These are phyloP conservation scores for Glebionis coronaria DNA, from an alignment of 129 eudicot species.

Conservation along the genomic window DNA sequence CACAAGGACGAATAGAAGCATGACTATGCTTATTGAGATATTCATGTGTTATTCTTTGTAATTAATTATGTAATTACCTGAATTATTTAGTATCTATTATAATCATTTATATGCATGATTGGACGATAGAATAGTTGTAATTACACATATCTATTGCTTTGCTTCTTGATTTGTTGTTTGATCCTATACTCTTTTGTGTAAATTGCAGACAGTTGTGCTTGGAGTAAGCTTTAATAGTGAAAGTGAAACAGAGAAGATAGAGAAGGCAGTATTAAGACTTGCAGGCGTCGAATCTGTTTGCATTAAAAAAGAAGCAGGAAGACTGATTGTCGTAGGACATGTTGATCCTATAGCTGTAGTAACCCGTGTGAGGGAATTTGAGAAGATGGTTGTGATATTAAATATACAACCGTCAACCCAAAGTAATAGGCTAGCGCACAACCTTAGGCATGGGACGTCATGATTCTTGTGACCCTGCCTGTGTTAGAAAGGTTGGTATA, in stretches of 20 bases:
- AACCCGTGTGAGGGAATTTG: slow-evolving; percentile 4
- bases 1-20: slow-evolving; percentile 10
- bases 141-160: not conserved
- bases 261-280: slow-evolving; percentile 8
- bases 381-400: not conserved
- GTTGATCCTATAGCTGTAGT: slow-evolving; percentile 12
- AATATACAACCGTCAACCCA: not conserved
- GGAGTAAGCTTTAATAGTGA: slow-evolving; percentile 13
- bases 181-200: not conserved
- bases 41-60: not conserved
- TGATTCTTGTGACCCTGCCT: not conserved
- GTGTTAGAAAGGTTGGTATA: too few relatives aligned
- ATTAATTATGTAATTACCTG: too few relatives aligned
- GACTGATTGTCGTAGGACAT: not conserved
- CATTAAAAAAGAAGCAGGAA: slow-evolving; percentile 3
- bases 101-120: too few relatives aligned
- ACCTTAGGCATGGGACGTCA: too few relatives aligned
- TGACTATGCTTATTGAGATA: too few relatives aligned
- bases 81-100: too few relatives aligned
- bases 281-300: not conserved
- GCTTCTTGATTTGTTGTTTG: not conserved
- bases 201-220: not conserved
- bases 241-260: not conserved
- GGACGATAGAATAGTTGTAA: too few relatives aligned
- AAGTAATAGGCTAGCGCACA: too few relatives aligned